Evolutionary conservation across 768 basidiomycete species (phyloP).

Genomic region (Suillus fuscotomentosus): DNA sequence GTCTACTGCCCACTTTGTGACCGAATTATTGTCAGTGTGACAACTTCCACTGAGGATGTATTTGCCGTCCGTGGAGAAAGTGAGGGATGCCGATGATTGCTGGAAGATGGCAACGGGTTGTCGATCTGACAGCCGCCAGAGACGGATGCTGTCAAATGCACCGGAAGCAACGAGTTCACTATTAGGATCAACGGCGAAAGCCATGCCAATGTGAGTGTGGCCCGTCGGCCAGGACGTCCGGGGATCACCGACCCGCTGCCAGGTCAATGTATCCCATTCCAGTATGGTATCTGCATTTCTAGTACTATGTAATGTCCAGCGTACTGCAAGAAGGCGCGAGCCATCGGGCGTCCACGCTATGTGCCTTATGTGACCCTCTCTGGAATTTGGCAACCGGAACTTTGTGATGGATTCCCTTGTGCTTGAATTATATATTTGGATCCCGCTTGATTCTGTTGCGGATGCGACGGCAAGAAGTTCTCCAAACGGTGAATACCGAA

Average conservation of each 20-base stretch:
- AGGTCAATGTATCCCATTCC: background rate
- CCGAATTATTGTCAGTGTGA: background rate
- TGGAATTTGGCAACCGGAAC: no score
- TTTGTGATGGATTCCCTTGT: background rate
- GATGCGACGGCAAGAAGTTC: background rate
- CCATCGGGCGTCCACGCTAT: background rate
- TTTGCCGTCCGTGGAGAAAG: background rate
- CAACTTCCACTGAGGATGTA: background rate
- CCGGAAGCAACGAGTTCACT: background rate
- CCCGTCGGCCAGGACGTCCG: no score
- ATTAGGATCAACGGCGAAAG: background rate
- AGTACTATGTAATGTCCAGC: no score
- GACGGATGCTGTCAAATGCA: background rate
- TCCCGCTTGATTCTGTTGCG: no score
- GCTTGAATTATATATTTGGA: background rate
- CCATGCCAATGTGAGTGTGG: background rate
- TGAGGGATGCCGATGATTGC: background rate
- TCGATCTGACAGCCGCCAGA: background rate
- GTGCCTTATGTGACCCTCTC: background rate
- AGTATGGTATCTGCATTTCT: background rate
- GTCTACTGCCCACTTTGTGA: background rate
- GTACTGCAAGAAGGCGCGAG: background rate
- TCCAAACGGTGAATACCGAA: background rate
- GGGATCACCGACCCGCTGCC: background rate
- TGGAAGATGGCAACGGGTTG: background rate